Evolutionary conservation across 331 rosid genomes (phyloP).

Genomic region (Quercus tomentella): DNA sequence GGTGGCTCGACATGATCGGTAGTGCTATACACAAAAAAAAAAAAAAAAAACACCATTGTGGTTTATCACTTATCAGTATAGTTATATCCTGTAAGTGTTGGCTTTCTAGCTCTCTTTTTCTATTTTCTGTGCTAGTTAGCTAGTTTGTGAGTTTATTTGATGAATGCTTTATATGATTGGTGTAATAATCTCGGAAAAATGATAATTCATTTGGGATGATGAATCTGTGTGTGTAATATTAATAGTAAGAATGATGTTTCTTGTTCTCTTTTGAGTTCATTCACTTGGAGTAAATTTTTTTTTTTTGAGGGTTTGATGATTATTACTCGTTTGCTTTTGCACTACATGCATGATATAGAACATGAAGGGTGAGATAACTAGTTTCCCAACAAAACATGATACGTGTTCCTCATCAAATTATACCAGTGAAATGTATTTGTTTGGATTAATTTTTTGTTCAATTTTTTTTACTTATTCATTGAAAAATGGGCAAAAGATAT

Average conservation of each 20-base stretch:
- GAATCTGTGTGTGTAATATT: not conserved
- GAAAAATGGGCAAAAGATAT: not conserved
- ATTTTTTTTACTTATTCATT: no score
- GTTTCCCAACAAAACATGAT: not conserved
- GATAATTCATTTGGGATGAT: not conserved
- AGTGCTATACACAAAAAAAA: not conserved
- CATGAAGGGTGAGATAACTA: not conserved
- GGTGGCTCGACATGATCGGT: conserved; percentile 56
- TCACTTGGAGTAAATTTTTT: not conserved
- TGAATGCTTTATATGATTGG: not conserved
- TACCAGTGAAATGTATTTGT: not conserved
- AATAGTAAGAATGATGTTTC: not conserved
- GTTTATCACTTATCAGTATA: no score
- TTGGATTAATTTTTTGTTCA: no score
- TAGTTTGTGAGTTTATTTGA: not conserved
- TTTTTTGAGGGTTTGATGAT: no score
- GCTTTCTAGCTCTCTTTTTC: not conserved
- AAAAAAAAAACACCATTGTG: not conserved
- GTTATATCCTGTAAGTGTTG: not conserved
- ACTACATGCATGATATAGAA: not conserved
- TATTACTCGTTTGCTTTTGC: not conserved
- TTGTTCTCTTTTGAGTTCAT: not conserved
- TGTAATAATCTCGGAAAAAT: not conserved
- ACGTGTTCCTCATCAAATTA: not conserved
- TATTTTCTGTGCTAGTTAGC: not conserved